Evolutionary conservation across 352 stramenopile genomes (phyloP).

Genomic region (Phytophthora cactorum): DNA sequence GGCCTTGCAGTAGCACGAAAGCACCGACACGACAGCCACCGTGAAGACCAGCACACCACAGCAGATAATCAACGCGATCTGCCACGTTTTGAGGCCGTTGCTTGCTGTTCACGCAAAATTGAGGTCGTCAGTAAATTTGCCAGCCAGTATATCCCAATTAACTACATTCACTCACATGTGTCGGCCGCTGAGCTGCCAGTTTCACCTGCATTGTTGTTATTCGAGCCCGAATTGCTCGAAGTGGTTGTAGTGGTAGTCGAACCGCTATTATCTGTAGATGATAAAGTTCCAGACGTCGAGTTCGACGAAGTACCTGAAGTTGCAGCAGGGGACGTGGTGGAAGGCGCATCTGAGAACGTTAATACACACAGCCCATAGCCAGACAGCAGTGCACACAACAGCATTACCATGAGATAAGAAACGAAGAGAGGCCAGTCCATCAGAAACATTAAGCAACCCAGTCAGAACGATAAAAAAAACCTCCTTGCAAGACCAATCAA

Average conservation of each 20-base stretch:
- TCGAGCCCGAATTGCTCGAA: slow-evolving; percentile 24
- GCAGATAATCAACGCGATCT: slow-evolving; percentile 68
- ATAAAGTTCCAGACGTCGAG: slow-evolving; percentile 19
- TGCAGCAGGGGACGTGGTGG: slow-evolving; percentile 27
- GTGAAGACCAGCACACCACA: slow-evolving; percentile 56
- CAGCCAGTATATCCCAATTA: background rate
- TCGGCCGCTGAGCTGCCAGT: slow-evolving; percentile 15
- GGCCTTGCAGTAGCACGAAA: slow-evolving; percentile 68
- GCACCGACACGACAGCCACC: slow-evolving; percentile 53
- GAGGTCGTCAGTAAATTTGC: slow-evolving; percentile 2
- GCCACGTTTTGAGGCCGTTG: slow-evolving; percentile 50
- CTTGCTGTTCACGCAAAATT: background rate
- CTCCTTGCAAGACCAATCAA: background rate
- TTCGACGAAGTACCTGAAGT: slow-evolving; percentile 31
- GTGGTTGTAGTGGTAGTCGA: slow-evolving; percentile 5
- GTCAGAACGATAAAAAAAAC: slow-evolving; percentile 28
- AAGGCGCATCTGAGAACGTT: slow-evolving; percentile 32
- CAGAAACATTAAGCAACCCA: slow-evolving; percentile 9
- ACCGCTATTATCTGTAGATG: slow-evolving; percentile 19
- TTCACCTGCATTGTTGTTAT: slow-evolving; percentile 12
- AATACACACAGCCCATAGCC: slow-evolving; percentile 20
- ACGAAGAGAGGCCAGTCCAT: slow-evolving; percentile 4
- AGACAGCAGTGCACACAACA: slow-evolving; percentile 6
- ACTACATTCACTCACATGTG: slow-evolving; percentile 17
- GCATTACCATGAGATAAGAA: slow-evolving; percentile 21